Percentiles rank a stretch among this genome's conserved stretches.
Evolutionary conservation across 371 early-diverging fungal species (phyloP).

Genomic region (Rhizopus arrhizus): DNA sequence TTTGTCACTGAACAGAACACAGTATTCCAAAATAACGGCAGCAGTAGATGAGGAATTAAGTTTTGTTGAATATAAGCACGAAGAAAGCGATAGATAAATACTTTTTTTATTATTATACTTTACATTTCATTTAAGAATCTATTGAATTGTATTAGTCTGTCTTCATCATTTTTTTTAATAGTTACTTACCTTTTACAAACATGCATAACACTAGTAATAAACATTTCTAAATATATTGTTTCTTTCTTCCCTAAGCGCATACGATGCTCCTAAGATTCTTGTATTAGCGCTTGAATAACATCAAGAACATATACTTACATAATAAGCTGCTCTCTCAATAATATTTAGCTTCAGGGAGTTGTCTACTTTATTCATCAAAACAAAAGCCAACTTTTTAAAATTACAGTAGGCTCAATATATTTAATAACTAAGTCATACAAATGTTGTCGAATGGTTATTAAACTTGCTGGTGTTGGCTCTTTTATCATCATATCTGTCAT

Average conservation of each 20-base stretch:
- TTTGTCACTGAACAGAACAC: slow-evolving; percentile 24
- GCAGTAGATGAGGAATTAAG: slow-evolving; percentile 29
- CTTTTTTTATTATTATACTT: too few species aligned
- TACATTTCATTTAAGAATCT: too few species aligned
- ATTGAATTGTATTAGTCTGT: too few species aligned
- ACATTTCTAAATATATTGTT: too few species aligned
- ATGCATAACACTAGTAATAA: neutral
- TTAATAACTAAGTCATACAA: slow-evolving; percentile 90
- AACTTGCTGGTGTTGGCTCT: slow-evolving; percentile 72
- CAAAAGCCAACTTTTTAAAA: slow-evolving; percentile 71
- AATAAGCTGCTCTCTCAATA: slow-evolving; percentile 77
- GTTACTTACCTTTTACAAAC: neutral
- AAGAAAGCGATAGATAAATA: too few species aligned
- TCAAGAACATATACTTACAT: slow-evolving; percentile 50
- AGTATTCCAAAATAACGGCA: slow-evolving; percentile 31
- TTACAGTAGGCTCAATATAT: slow-evolving; percentile 85
- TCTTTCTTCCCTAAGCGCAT: too few species aligned
- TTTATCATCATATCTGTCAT: slow-evolving; percentile 74
- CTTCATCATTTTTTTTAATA: too few species aligned
- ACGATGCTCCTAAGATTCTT: too few species aligned
- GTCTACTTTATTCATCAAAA: slow-evolving; percentile 65
- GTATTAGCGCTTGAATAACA: too few species aligned
- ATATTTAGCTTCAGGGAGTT: slow-evolving; percentile 67
- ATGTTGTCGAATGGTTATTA: slow-evolving; percentile 75
- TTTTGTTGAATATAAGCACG: slow-evolving; percentile 12